A percentile compares a stretch with the other conserved stretches of the same genome.
These are phyloP conservation scores for Volvox reticuliferus DNA, from an alignment of 139 green algal species.

Conservation along the genomic window DNA sequence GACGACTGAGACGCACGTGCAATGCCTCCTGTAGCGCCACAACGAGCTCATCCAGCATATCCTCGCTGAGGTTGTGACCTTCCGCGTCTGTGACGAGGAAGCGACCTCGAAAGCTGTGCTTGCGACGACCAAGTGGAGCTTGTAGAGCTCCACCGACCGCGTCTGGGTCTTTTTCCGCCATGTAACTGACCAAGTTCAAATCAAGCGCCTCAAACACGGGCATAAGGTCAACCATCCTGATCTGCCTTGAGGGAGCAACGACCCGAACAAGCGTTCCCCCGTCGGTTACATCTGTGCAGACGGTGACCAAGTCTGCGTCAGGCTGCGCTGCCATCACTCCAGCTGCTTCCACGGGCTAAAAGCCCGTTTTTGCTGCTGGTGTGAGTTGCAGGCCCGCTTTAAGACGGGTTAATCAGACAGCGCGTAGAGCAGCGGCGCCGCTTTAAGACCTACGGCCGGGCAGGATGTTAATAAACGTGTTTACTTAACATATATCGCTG, in stretches of 20 bases:
- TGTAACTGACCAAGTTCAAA: slow-evolving; percentile 28
- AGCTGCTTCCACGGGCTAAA: neutral
- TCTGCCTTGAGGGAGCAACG: neutral
- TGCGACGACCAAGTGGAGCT: neutral
- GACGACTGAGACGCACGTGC: neutral
- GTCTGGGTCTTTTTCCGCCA: slow-evolving; percentile 6
- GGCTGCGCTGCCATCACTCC: slow-evolving; percentile 21
- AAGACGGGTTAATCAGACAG: slow-evolving; percentile 1
- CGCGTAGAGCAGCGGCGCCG: slow-evolving; percentile 3
- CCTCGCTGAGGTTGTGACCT: slow-evolving; percentile 1
- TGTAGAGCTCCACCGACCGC: neutral
- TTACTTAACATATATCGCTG: too few relatives aligned
- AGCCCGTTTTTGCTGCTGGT: slow-evolving; percentile 8
- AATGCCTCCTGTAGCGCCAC: slow-evolving; percentile 26
- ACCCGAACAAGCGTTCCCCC: slow-evolving; percentile 18
- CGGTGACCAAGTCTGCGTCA: slow-evolving; percentile 1
- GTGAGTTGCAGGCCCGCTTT: slow-evolving; percentile 18
- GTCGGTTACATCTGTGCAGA: neutral
- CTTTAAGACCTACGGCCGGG: neutral
- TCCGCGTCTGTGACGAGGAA: slow-evolving; percentile 25
- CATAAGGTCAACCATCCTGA: slow-evolving; percentile 39
- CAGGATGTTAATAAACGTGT: neutral
- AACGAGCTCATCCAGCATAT: neutral
- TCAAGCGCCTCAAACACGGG: slow-evolving; percentile 24
- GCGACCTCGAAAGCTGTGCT: slow-evolving; percentile 14